Base-by-base conservation (phyloP, 106 monocot genomes). In the Platanthera zijinensis region DNA sequence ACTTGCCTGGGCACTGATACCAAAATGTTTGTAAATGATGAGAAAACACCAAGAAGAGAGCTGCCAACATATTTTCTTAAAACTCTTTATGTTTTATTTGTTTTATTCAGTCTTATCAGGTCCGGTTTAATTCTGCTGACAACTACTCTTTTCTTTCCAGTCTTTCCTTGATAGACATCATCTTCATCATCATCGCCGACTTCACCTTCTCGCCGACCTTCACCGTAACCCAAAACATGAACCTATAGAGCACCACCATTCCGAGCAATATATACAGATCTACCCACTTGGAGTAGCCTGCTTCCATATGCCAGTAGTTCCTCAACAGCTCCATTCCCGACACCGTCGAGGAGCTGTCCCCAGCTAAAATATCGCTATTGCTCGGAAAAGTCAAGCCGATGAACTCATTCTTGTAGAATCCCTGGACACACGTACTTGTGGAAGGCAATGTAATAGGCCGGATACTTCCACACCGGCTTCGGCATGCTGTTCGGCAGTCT, bases 331-430 rank as follows among this genome's bases (percentile, higher is more conserved):
- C 81, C 5, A 66, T 64, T 8, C 94, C 90, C 3, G 75, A 62
- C 14, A 70, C 3, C 11, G n/a, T 5, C 1, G 70, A 48, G 10
- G 10, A 10, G 4, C 51, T 15, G 81, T 74, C 7, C 21, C 74
- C 21, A 56, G 39, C 18, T 1, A 77, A 7, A 3, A 74, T 76
- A 0, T 75, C 75, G 1, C 46, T 80, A 30, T 49, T 73, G 32
- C 82, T 71, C 10, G 84, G 85, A 77, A 94, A 94, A 12, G 75
- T 87, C 4, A 88, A 59, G 14, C 94, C 94, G 8, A 84, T 15
- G 78, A 90, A 94, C 81, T 94, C 94, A 30, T 94, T 94, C 88
- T 94, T 94, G 74, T 88, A 88, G 72, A 83, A 85, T 10, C 85
- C 94, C 67, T 90, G 90, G 75, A 62, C 69, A 76, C 0, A 84